Conservation (phyloP, 768 basidiomycete species). For the Kwoniella pini region DNA sequence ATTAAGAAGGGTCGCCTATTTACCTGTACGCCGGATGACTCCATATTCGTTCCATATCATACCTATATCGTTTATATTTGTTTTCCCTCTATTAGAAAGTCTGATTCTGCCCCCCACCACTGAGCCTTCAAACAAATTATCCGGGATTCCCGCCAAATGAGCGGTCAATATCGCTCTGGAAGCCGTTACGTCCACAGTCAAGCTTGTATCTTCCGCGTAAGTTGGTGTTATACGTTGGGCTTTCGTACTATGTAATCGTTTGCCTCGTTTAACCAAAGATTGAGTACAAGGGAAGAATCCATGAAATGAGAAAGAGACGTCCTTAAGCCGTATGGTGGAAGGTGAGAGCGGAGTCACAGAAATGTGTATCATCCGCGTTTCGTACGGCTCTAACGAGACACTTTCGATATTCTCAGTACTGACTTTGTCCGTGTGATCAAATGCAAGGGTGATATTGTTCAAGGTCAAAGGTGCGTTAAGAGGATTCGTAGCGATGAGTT, state of each 20-base stretch:
- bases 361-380: conserved; percentile 69
- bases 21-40: conserved; percentile 45
- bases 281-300: conserved; percentile 67
- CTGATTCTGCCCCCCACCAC: conserved; percentile 61
- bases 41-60: conserved; percentile 63
- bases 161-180: conserved; percentile 65
- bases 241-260: conserved; percentile 71
- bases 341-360: conserved; percentile 62
- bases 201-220: conserved; percentile 69
- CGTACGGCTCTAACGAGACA: conserved; percentile 65
- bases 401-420: conserved; percentile 62
- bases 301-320: conserved; percentile 68
- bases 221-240: conserved; percentile 67
- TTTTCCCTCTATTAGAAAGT: conserved; percentile 69
- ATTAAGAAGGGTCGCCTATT: too few relatives aligned
- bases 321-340: conserved; percentile 61
- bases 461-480: conserved; percentile 52
- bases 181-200: conserved; percentile 66
- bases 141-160: conserved; percentile 43
- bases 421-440: conserved; percentile 58
- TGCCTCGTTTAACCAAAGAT: conserved; percentile 69
- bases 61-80: conserved; percentile 70
- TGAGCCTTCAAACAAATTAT: conserved; percentile 71
- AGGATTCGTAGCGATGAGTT: conserved; percentile 52
- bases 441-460: conserved; percentile 29